These are phyloP conservation scores for Aotearoamyces nothofagi DNA, from an alignment of 2,329 filamentous ascomycete genomes.

Conservation along the genomic window DNA sequence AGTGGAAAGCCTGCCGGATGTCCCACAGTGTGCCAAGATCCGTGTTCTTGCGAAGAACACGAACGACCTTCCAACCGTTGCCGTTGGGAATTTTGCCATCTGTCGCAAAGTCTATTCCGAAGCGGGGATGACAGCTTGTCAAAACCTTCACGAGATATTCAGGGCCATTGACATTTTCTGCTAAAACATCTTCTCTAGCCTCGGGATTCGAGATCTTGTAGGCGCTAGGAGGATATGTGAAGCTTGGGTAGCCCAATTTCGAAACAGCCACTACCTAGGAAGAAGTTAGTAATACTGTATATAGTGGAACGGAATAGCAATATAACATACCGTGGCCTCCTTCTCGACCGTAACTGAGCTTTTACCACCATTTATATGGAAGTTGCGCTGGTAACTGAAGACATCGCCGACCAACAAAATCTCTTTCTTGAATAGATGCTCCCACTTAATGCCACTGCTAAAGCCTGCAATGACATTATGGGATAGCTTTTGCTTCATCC, in stretches of 20 bases:
- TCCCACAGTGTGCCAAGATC: conserved; percentile 6
- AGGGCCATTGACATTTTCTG: conserved; percentile 2
- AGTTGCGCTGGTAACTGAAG: conserved; percentile 2
- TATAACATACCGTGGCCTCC: conserved; percentile 1
- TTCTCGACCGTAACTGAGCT: conserved; percentile 2
- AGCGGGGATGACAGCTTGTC: no score
- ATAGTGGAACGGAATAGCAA: neutral
- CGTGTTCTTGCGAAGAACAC: conserved; percentile 1
- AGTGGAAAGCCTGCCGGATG: conserved; percentile 4
- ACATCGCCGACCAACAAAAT: conserved; percentile 3
- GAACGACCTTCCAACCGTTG: conserved; percentile 3
- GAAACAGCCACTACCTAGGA: conserved; percentile 1
- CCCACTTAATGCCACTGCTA: conserved; percentile 1
- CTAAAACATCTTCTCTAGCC: conserved; percentile 2
- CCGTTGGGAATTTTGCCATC: conserved; percentile 3
- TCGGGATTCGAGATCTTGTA: conserved; percentile 2
- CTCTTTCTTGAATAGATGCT: conserved; percentile 2
- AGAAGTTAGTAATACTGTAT: neutral
- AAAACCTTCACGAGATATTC: conserved; percentile 2
- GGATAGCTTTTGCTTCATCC: conserved; percentile 3
- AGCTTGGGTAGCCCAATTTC: neutral
- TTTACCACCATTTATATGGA: conserved; percentile 1
- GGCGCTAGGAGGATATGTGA: neutral
- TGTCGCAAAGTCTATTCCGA: neutral
- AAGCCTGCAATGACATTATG: conserved; percentile 1